Evolutionary conservation across 192 early-diverging fungal genomes (phyloP), one percentile per base, ranked within the genome.

Genomic region (Backusella liffmaniae): DNA sequence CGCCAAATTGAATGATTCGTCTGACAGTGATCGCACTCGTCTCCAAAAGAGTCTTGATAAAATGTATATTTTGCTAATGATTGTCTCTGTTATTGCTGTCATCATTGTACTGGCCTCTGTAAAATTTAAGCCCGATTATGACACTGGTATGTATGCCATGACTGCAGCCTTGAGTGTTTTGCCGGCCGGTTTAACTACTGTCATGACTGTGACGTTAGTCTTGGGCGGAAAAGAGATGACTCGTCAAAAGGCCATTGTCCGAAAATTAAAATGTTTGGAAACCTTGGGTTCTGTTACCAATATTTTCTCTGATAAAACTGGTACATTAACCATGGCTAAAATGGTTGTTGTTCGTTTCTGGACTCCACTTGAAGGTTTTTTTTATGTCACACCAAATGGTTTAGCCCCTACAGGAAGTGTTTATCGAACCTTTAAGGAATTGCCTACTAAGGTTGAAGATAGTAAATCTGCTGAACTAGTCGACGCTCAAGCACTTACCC

Each of bases 241-340:
- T 30, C 86, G 88, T 67, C 87, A 91, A 70, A 91, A 94, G 74
- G 97, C 96, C 4, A 92, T 98, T 73, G 96, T 98, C 10, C 90
- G 96, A 74, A 95, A 95, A 79, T 82, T 97, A 12, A 92, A 92
- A 30, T 93, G 92, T 13, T 89, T 98, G 1, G 97, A 98, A 85
- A 94, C 94, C 10, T 84, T 98, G 21, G 97, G 97, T 4, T 95
- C 95, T 3, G 92, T 98, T 7, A 96, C 94, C 44, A 92, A 94
- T 74, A 98, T 98, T 84, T 98, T 95, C 82, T 97, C 96, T 2
- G 97, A 97, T 77, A 98, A 98, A 86, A 92, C 91, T 0, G 97
- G 97, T 16, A 98, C 97, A 13, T 83, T 97, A 36, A 98, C 97
- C 0, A 93, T 97, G 83, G 93, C 94, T 72, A 96, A 95, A 81